Evolutionary conservation across 495 filamentous ascomycete species (phyloP), one percentile per base, ranked within the genome.

Genomic region (Amorphotheca resinae): DNA sequence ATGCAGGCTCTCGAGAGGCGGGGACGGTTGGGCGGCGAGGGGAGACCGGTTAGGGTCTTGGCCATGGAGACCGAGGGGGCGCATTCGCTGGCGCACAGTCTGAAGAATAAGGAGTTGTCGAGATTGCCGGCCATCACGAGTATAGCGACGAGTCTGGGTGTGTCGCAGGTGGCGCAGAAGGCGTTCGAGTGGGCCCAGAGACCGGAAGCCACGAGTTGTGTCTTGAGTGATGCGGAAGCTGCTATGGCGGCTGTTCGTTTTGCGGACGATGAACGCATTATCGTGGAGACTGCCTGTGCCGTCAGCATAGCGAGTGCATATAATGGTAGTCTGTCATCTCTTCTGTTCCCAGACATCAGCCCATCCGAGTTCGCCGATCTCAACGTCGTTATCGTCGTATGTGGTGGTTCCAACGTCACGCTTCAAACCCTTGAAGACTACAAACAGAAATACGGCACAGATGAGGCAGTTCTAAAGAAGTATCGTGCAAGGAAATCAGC

Each of bases 31-130:
- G 53, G 53, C 2, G 25, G 43, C 26, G 22, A 22, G 5, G 23
- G 46, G 42, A 33, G 39, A 49, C 32, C 7, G 22, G 37, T 47
- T 6, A 46, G 41, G 32, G 73, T 95, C 8, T 54, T 95, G 18
- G 88, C 83, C 9, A 61, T 93, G 41, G 91, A 95, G 64, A 94
- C 91, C 0, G 49, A 61, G 41, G 91, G 91, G 9, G 86, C 89
- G 3, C 79, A 86, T 14, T 80, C 74, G 5, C 63, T 98, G 28
- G 62, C 73, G 37, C 62, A 67, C 11, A 72, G 74, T 21, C 57
- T 95, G 7, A 59, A 64, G 16, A 68, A 70, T 6, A 76, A 76
- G 1, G 49, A 73, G 33, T 64, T 83, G 40, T 70, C 84, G 14
- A 79, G 78, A 2, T 60, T 95, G 31, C 69, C 73, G 0, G 76